Evolutionary conservation across 106 monocot genomes (phyloP), one percentile per base, ranked within the genome.

Genomic region (Acorus calamus): DNA sequence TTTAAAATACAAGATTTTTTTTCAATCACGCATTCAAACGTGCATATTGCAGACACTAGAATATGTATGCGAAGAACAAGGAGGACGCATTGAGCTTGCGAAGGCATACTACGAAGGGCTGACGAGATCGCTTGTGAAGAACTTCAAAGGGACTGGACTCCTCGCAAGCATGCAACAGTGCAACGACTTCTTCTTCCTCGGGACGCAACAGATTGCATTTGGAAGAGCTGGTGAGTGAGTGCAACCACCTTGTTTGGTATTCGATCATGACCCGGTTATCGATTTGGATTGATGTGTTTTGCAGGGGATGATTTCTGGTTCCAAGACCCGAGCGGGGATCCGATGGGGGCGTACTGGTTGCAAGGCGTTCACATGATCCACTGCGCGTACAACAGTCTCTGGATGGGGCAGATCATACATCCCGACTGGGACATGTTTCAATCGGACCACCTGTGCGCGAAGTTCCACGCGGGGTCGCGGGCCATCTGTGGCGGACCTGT

Each of bases 341-440:
- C 83, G 10, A 63, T 68, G 74, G 82, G 82, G 11, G 58, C 60
- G 13, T 82, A 71, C 66, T 82, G 82, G 82, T 11, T 82, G 64
- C 82, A 82, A 48, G 82, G 82, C 2, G 70, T 74, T 0, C 82
- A 82, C 50, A 78, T 82, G 74, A 52, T 82, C 45, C 78, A 82
- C 57, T 78, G 77, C 48, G 59, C 82, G 2, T 82, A 78, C 71
- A 83, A 83, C 54, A 83, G 83, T 63, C 42, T 83, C 14, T 83
- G 78, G 83, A 83, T 83, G 75, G 83, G 78, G 3, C 71, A 78
- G 60, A 70, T 78, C 45, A 75, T 83, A n/a, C 74, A 65, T 52
- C 83, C 83, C 3, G 78, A 79, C 42, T 83, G 83, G 83, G 79
- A 83, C 76, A 83, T 83, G 83, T 83, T 83, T 64, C 75, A 76